Evolutionary conservation across 805 yeast genomes (phyloP).

Genomic region (Metschnikowia peoriensis): DNA sequence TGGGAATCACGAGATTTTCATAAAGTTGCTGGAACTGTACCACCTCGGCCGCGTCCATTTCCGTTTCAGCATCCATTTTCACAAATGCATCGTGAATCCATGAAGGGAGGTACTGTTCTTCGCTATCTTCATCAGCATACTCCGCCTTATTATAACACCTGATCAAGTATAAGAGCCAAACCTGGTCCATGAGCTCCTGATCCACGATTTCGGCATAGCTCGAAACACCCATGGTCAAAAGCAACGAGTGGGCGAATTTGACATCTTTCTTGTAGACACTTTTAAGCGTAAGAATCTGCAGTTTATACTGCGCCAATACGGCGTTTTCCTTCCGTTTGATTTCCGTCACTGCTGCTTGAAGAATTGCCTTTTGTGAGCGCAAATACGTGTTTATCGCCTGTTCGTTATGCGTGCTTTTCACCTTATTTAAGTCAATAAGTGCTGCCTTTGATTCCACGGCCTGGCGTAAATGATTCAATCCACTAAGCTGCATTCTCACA

Average conservation of each 20-base stretch:
- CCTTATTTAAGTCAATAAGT: conserved; percentile 28
- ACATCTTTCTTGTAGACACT: conserved; percentile 55
- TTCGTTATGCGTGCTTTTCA: conserved; percentile 10
- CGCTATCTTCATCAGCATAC: conserved; percentile 28
- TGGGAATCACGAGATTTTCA: conserved; percentile 49
- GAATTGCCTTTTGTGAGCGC: conserved; percentile 47
- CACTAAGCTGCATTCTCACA: conserved; percentile 58
- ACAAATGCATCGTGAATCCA: conserved; percentile 47
- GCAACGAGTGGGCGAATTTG: conserved; percentile 51
- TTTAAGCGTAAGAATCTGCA: conserved; percentile 52
- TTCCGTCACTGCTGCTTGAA: conserved; percentile 44
- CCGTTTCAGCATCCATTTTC: conserved; percentile 34
- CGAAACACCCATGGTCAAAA: conserved; percentile 55
- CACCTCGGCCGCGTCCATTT: conserved; percentile 52
- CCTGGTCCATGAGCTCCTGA: conserved; percentile 53
- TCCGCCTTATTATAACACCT: conserved; percentile 49
- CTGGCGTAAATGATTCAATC: conserved; percentile 50
- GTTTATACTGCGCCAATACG: conserved; percentile 43
- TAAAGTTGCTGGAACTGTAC: conserved; percentile 53
- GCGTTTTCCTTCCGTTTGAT: conserved; percentile 46
- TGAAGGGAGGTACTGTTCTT: conserved; percentile 43
- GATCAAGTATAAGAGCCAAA: conserved; percentile 61
- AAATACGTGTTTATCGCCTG: conserved; percentile 45
- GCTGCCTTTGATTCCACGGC: conserved; percentile 53
- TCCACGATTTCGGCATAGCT: conserved; percentile 51